These are phyloP conservation scores for Pseudogymnoascus sp. DNA, from an alignment of 2,329 filamentous ascomycete species.

Conservation along the genomic window DNA sequence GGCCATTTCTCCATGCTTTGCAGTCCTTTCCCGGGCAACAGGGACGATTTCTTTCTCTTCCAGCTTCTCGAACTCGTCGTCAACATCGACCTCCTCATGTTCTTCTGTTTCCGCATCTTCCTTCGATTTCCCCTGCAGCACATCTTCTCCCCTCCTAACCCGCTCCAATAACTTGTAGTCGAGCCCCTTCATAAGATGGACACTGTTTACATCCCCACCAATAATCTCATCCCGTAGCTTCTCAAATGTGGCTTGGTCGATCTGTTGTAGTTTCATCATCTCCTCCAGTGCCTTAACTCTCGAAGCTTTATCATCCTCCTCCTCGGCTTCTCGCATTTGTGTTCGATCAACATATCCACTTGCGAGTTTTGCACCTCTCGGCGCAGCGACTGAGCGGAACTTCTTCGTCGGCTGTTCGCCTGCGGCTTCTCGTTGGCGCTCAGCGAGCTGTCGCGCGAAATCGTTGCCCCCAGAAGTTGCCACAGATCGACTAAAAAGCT, in stretches of 20 bases:
- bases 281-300: slow-evolving; percentile 74
- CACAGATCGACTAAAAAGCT: slow-evolving; percentile 17
- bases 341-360: slow-evolving; percentile 80
- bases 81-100: slow-evolving; percentile 39
- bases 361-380: slow-evolving; percentile 74
- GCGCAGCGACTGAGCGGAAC: slow-evolving; percentile 64
- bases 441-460: slow-evolving; percentile 78
- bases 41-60: slow-evolving; percentile 47
- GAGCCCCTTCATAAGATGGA: slow-evolving; percentile 84
- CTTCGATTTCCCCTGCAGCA: slow-evolving; percentile 31
- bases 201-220: slow-evolving; percentile 71
- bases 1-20: slow-evolving; percentile 54
- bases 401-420: slow-evolving; percentile 54
- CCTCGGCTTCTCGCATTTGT: slow-evolving; percentile 49
- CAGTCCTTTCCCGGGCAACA: slow-evolving; percentile 38
- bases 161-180: slow-evolving; percentile 74
- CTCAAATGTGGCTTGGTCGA: slow-evolving; percentile 73
- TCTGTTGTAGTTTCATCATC: slow-evolving; percentile 72
- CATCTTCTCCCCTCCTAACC: slow-evolving; percentile 60
- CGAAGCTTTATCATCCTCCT: slow-evolving; percentile 48
- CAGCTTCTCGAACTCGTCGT: slow-evolving; percentile 57
- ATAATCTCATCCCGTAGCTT: slow-evolving; percentile 66
- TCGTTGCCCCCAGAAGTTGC: slow-evolving; percentile 43
- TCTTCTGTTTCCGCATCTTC: slow-evolving; percentile 19
- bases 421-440: slow-evolving; percentile 37